Percentiles rank a stretch among this genome's conserved stretches.
phyloP scores from a whole-genome alignment of 805 yeast genomes.

The Yamadazyma sp. region DNA sequence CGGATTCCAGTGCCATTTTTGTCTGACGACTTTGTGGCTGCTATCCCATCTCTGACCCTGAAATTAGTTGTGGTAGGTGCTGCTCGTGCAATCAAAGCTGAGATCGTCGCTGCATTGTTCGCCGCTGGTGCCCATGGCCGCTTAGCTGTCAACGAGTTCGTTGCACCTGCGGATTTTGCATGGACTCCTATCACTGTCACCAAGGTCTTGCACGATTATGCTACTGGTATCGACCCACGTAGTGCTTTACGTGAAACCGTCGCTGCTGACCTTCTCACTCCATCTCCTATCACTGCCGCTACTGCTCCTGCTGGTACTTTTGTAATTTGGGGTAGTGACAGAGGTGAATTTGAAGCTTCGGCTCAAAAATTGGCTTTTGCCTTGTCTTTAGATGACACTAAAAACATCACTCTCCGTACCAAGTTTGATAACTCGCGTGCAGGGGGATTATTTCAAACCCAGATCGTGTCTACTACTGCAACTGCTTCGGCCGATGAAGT shows the following conservation, averaged over 20 bases:
- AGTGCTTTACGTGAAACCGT: conserved; percentile 19
- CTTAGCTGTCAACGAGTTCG: conserved; percentile 48
- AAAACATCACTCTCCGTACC: conserved; percentile 55
- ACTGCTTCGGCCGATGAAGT: conserved; percentile 25
- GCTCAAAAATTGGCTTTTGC: conserved; percentile 69
- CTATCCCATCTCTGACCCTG: conserved; percentile 58
- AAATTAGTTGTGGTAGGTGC: conserved; percentile 59
- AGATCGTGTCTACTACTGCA: conserved; percentile 41
- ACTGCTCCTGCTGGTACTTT: conserved; percentile 46
- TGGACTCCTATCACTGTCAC: conserved; percentile 58
- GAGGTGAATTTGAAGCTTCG: conserved; percentile 51
- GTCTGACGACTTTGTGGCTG: conserved; percentile 53
- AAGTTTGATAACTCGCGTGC: conserved; percentile 68
- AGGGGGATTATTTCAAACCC: conserved; percentile 77
- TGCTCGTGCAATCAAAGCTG: conserved; percentile 56
- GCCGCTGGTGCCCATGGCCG: conserved; percentile 43
- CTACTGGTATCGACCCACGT: conserved; percentile 27
- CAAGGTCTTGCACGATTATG: conserved; percentile 48
- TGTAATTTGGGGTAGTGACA: conserved; percentile 70
- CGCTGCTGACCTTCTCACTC: conserved; percentile 1
- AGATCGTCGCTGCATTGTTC: conserved; percentile 71
- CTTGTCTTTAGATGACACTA: conserved; percentile 59
- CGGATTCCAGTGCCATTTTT: conserved; percentile 84
- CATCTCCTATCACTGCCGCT: conserved; percentile 30
- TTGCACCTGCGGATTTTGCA: conserved; percentile 49